Percentiles rank a stretch among this genome's conserved stretches.
Conservation (phyloP, 208 protist species). For the Leishmania gerbilli region DNA sequence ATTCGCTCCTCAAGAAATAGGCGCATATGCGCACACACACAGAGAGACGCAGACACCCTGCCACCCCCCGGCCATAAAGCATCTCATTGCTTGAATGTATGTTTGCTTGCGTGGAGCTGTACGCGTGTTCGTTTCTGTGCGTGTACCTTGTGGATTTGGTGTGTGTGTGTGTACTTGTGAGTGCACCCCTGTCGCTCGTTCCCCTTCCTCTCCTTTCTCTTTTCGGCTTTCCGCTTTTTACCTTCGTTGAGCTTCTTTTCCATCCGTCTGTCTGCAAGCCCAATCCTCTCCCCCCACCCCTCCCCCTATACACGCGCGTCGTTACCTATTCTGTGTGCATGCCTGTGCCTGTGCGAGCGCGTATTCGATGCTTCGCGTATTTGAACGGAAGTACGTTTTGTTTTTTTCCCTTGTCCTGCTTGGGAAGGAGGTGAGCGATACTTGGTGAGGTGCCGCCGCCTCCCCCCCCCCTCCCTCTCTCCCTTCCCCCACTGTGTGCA, state of each 20-base stretch:
- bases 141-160: not conserved
- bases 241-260: not conserved
- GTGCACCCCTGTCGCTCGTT: not conserved
- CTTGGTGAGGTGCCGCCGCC: not conserved
- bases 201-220: not conserved
- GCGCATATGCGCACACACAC: not conserved
- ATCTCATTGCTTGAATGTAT: not conserved
- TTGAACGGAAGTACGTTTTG: not conserved
- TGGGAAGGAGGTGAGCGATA: not conserved
- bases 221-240: not conserved
- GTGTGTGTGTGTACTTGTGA: not conserved
- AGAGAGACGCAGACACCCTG: not conserved
- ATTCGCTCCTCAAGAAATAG: not conserved
- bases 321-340: not conserved
- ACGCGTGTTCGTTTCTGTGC: not conserved
- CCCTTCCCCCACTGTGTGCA: not conserved
- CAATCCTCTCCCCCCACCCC: not conserved
- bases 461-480: too few relatives aligned
- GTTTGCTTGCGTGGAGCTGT: not conserved
- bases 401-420: not conserved
- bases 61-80: not conserved
- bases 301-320: not conserved
- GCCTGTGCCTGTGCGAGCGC: not conserved
- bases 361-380: not conserved
- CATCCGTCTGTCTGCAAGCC: not conserved